Percentiles rank a stretch among this genome's conserved stretches.
Conservation (phyloP, 768 basidiomycete species). For the Glaciozyma martinii region DNA sequence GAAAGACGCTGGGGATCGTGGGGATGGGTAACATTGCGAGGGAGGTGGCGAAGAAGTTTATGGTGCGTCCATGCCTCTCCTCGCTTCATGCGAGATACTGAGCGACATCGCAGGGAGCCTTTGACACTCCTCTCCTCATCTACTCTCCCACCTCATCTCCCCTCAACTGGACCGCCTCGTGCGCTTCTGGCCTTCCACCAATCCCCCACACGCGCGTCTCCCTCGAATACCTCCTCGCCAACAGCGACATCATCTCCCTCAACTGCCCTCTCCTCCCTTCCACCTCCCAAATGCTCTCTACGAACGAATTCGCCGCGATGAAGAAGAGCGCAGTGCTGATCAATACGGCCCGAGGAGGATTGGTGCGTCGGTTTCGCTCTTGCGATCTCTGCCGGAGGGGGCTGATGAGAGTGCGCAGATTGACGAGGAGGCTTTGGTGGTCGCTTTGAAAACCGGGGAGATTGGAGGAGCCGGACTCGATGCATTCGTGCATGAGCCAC, state of each 20-base stretch:
- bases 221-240: conserved; percentile 50
- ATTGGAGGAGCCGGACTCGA: conserved; percentile 58
- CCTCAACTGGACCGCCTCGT: conserved; percentile 49
- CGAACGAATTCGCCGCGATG: conserved; percentile 48
- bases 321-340: conserved; percentile 54
- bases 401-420: conserved; percentile 5
- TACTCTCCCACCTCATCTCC: conserved; percentile 57
- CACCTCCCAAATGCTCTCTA: conserved; percentile 48
- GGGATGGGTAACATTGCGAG: conserved; percentile 54
- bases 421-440: conserved; percentile 51
- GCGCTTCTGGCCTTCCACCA: conserved; percentile 45
- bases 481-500: conserved; percentile 56
- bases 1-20: conserved; percentile 52
- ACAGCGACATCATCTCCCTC: conserved; percentile 55
- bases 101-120: conserved; percentile 42
- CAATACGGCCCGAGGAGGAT: conserved; percentile 58
- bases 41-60: conserved; percentile 47
- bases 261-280: conserved; percentile 52
- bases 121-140: conserved; percentile 52
- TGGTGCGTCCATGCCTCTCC: not conserved
- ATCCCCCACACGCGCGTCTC: conserved; percentile 34
- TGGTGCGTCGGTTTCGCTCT: conserved; percentile 41
- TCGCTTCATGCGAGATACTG: not conserved
- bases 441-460: conserved; percentile 44
- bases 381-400: not conserved